Evolutionary conservation across 1,139 yeast species (phyloP).

Genomic region (Candida freyschussii): DNA sequence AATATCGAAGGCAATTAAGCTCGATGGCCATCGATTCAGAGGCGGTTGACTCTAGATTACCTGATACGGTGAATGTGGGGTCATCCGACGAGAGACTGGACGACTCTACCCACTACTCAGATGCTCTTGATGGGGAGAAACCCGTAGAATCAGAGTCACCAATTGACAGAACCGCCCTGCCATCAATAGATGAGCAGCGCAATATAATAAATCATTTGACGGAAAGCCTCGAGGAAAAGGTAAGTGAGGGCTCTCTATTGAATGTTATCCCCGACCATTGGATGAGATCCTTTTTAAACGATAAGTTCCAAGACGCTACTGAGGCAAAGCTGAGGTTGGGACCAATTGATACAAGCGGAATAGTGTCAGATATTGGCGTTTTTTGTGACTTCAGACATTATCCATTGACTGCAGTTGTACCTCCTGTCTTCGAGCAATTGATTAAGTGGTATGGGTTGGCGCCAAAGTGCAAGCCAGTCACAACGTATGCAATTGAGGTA

Average conservation of each 20-base stretch:
- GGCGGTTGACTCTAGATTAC: too few relatives aligned
- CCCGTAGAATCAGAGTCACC: neutral
- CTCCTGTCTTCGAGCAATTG: constrained; percentile 39
- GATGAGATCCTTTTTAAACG: constrained; percentile 30
- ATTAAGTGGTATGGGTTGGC: constrained; percentile 51
- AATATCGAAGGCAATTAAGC: too few relatives aligned
- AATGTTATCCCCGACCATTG: constrained; percentile 35
- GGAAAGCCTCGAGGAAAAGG: constrained; percentile 7
- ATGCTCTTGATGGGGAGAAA: too few relatives aligned
- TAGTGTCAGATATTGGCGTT: constrained; percentile 28
- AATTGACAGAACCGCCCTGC: too few relatives aligned
- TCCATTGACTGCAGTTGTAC: constrained; percentile 36
- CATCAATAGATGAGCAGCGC: constrained; percentile 20
- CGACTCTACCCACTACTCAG: too few relatives aligned
- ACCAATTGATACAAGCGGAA: constrained; percentile 31
- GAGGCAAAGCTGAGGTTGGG: constrained; percentile 27
- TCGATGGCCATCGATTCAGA: too few relatives aligned
- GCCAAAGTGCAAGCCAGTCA: constrained; percentile 39
- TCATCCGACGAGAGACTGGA: too few relatives aligned
- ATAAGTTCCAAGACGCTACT: constrained; percentile 13
- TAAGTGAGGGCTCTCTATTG: constrained; percentile 31
- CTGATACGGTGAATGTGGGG: too few relatives aligned
- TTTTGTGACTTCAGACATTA: constrained; percentile 27
- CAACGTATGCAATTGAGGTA: constrained; percentile 38
- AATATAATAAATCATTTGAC: constrained; percentile 12